Conservation (phyloP, 1,284 basidiomycete species). For the Jaminaea rosea region DNA sequence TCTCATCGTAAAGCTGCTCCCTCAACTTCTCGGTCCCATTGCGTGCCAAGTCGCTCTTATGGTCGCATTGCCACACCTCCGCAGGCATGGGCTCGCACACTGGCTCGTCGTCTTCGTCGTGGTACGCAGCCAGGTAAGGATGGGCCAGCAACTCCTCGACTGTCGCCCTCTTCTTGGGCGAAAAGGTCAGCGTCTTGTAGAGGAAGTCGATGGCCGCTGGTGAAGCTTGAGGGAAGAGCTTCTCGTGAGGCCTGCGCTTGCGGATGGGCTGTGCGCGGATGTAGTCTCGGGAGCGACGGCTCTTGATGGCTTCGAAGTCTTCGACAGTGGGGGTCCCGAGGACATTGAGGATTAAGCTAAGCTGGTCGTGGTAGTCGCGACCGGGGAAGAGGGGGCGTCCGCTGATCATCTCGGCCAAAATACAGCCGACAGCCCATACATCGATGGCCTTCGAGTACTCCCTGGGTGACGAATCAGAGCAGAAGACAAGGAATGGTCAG, state of each 20-base stretch:
- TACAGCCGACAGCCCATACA: slow-evolving; percentile 86
- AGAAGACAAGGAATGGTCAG: too few species aligned
- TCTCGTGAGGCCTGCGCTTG: slow-evolving; percentile 51
- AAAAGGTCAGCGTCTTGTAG: slow-evolving; percentile 70
- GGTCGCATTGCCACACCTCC: slow-evolving; percentile 17
- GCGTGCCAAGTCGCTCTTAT: slow-evolving; percentile 27
- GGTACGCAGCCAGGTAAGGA: slow-evolving; percentile 40
- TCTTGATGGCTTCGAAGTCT: slow-evolving; percentile 82
- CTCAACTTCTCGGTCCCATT: slow-evolving; percentile 32
- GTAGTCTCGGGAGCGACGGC: slow-evolving; percentile 75
- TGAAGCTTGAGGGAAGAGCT: slow-evolving; percentile 16
- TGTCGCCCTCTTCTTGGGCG: slow-evolving; percentile 34
- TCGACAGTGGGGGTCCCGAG: slow-evolving; percentile 85
- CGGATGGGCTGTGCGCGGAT: slow-evolving; percentile 68
- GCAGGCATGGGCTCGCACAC: slow-evolving; percentile 26
- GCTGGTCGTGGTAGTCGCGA: slow-evolving; percentile 86
- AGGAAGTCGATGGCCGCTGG: slow-evolving; percentile 74
- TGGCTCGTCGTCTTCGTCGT: slow-evolving; percentile 42
- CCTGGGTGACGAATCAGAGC: too few species aligned
- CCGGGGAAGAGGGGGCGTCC: slow-evolving; percentile 92
- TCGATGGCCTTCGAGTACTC: slow-evolving; percentile 42
- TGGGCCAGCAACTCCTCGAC: slow-evolving; percentile 43
- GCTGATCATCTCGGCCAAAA: slow-evolving; percentile 90
- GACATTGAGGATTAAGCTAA: slow-evolving; percentile 79
- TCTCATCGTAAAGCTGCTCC: slow-evolving; percentile 35